Base-by-base conservation (phyloP, 805 yeast genomes). In the Wickerhamomyces kurtzmanii region DNA sequence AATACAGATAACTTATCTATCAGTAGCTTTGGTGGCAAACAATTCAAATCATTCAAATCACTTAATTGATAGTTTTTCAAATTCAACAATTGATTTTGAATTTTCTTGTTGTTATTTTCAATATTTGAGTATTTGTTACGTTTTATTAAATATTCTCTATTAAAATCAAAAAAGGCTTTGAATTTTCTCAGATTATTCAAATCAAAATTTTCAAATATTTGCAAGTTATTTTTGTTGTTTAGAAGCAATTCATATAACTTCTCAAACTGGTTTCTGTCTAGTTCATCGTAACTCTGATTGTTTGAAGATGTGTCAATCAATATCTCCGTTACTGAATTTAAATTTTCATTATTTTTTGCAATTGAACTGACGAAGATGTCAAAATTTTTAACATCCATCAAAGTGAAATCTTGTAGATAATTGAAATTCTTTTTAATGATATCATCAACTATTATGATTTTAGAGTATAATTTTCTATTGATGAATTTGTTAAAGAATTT, bases 331-430 rank as follows among this genome's bases (percentile, higher is more conserved):
- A 47, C 31, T 25, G 36, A 28, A n/a, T 38, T 38, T 15, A 45
- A 33, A 2, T 27, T 32, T 5, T 42, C 46, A 11, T 7, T n/a
- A 24, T 48, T 48, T 16, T 50, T 32, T 24, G 45, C 45, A 11
- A 50, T 30, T 1, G 53, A 33, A 7, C 50, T 49, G 13, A 48
- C 29, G 8, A 50, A 38, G 18, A 43, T 43, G 2, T 50, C 46
- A 27, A 44, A 47, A 21, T 39, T 45, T 13, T 32, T 24, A 17
- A 45, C 24, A 17, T 43, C 44, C 8, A 43, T 24, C 14, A 43
- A 25, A 1, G 53, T 47, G 26, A 40, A 42, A 12, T 41, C 37
- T 9, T 45, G 40, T 14, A 42, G 38, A 31, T 38, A 40, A 20
- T 41, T 42, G 15, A 31, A 37, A 16, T 36, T 33, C 22, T 35